Evolutionary conservation across 2,329 filamentous ascomycete genomes (phyloP), one percentile per base, ranked within the genome.

Genomic region (Penicillium sp.): DNA sequence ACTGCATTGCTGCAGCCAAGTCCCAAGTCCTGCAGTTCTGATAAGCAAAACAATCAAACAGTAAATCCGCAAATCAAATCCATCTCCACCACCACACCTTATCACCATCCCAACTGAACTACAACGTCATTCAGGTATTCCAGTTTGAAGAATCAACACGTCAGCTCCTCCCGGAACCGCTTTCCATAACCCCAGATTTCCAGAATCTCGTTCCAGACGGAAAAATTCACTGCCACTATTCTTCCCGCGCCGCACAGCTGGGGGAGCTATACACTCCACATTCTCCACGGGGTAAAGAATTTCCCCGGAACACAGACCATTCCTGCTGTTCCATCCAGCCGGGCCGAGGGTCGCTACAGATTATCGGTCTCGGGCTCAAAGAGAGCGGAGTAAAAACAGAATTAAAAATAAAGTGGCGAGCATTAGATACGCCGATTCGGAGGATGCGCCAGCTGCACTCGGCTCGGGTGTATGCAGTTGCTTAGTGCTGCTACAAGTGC

Each of bases 211-310:
- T 23, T 14, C 2, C 19, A 23, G n/a, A 58, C 52, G 62, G 60
- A 57, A 57, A 49, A 61, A 58, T 49, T 50, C 53, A 61, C 44
- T 31, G 27, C 49, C 49, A 55, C 53, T n/a, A 52, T 57, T 54
- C 53, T 48, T 26, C 53, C 31, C 45, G 23, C 49, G 26, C 10
- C 25, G 25, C 27, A 39, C 35, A 42, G 39, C 39, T 42, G 19
- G 16, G 35, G 35, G 35, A 54, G 13, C 51, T 27, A 26, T 35
- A 16, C 35, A 31, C 37, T 49, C 37, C 39, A 35, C 25, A 21
- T 55, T 58, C 56, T 56, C 54, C 54, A 50, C 55, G 48, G 59
- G 56, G 39, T 55, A 59, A 59, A 59, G 13, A 33, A 26, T 52
- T 55, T 44, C 47, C 31, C 58, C 50, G 45, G 53, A 31, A 27